Evolutionary conservation across 2,329 filamentous ascomycete genomes (phyloP).

Genomic region (Diaporthe ampelina): DNA sequence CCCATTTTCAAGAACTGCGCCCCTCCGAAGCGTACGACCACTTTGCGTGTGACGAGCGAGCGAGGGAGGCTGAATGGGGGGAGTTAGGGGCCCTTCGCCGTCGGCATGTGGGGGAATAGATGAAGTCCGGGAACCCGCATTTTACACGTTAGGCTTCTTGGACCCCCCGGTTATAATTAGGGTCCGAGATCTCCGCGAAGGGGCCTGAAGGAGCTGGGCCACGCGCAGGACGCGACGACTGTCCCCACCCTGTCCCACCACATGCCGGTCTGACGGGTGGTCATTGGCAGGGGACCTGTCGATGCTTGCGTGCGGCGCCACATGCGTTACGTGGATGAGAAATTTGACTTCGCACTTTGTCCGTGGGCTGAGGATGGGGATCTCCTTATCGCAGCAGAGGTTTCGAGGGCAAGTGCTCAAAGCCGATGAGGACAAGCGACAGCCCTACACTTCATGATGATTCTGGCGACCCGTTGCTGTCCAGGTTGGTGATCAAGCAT

Average conservation of each 20-base stretch:
- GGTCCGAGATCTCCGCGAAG: conserved; percentile 26
- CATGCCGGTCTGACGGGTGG: conserved; percentile 8
- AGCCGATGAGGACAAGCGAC: background rate
- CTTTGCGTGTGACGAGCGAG: conserved; percentile 3
- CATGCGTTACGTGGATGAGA: conserved; percentile 15
- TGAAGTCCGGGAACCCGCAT: conserved; percentile 11
- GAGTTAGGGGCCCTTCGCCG: background rate
- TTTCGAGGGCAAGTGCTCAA: no score
- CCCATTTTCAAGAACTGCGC: conserved; percentile 8
- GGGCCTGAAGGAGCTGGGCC: background rate
- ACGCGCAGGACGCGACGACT: conserved; percentile 15
- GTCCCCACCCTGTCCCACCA: conserved; percentile 16
- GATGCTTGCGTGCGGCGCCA: conserved; percentile 24
- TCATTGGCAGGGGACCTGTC: conserved; percentile 21
- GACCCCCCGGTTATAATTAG: background rate
- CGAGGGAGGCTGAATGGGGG: no score
- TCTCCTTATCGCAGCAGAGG: no score
- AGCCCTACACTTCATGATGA: background rate
- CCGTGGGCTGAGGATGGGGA: background rate
- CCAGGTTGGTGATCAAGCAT: background rate
- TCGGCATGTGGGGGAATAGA: conserved; percentile 20
- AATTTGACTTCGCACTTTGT: background rate
- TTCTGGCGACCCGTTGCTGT: no score
- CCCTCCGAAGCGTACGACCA: background rate
- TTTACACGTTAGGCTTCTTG: conserved; percentile 11